Base-by-base conservation (phyloP, 2,329 filamentous ascomycete genomes). In the Pseudopithomyces chartarum region DNA sequence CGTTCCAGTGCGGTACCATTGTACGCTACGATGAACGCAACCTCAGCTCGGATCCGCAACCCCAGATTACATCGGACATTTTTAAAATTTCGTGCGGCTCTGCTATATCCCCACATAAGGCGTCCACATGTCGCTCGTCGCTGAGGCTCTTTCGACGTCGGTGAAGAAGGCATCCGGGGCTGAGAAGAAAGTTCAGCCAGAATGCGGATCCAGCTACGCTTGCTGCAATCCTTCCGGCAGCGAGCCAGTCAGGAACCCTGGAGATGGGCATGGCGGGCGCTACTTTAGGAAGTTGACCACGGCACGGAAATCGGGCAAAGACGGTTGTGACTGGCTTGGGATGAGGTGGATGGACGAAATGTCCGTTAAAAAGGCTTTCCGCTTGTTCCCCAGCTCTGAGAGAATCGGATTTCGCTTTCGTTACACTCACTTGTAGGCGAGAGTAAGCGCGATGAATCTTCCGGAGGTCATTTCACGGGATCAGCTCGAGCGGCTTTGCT, bases 401-500 rank as follows among this genome's bases (percentile, higher is more conserved):
- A 20, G 19, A 4, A 10, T 32, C 17, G 8, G 15, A 47, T 50
- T 20, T 50, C 20, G n/a, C 20, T 33, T 22, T 40, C 15, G 34
- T 13, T 39, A 8, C 20, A 17, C 39, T n/a, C 17, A 17, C n/a
- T 42, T 42, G 15, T 39, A 8, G 5, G 17, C 8, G 2, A 22
- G 22, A 40, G 20, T 33, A 15, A 12, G 36, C 36, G 23, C 22
- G 4, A 54, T 54, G 52, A 38, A 13, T 48, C 33, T 54, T 13
- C 34, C 34, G 34, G 12, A 38, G n/a, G 34, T 38, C n/a, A 36
- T 54, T 12, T 54, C 52, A n/a, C 29, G 33, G 11, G 52, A 54
- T 19, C 52, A 54, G 23, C 20, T 54, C 11, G 52, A 54, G 26
- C 44, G 39, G n/a, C 22, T 54, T 20, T 54, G 52, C 38, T 54